A percentile compares a stretch with the other conserved stretches of the same genome.
These are phyloP conservation scores for Backusella circina DNA, from an alignment of 192 early-diverging fungal species.

Conservation along the genomic window DNA sequence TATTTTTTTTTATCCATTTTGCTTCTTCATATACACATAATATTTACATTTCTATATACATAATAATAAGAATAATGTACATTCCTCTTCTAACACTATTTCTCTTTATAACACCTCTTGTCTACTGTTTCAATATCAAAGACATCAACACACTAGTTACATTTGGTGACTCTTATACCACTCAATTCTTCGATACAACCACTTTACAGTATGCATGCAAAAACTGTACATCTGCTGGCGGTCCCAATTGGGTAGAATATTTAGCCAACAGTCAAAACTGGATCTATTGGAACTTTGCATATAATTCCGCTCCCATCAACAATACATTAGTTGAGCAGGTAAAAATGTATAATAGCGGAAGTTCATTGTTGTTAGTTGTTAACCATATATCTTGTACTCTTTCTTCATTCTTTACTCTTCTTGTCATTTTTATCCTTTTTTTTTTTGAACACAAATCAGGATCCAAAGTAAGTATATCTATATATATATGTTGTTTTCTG, in stretches of 20 bases:
- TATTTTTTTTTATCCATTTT: no score
- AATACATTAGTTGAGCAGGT: slow-evolving; percentile 9
- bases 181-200: slow-evolving; percentile 1
- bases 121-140: background rate
- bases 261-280: background rate
- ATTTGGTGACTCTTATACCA: slow-evolving; percentile 22
- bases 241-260: slow-evolving; percentile 21
- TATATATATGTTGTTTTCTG: background rate
- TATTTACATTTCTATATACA: background rate
- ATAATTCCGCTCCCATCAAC: slow-evolving; percentile 16
- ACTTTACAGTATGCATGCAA: background rate
- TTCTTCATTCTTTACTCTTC: background rate
- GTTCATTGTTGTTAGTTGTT: background rate
- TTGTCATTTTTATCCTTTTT: no score
- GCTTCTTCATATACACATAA: background rate
- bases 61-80: background rate
- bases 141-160: slow-evolving; percentile 7
- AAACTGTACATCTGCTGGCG: slow-evolving; percentile 8
- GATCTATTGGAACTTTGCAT: slow-evolving; percentile 14
- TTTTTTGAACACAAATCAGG: background rate
- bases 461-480: background rate
- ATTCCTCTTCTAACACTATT: background rate
- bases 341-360: no score
- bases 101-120: background rate
- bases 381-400: background rate